Evolutionary conservation across 2,329 filamentous ascomycete species (phyloP).

Genomic region (Cordyceps pruinosa): DNA sequence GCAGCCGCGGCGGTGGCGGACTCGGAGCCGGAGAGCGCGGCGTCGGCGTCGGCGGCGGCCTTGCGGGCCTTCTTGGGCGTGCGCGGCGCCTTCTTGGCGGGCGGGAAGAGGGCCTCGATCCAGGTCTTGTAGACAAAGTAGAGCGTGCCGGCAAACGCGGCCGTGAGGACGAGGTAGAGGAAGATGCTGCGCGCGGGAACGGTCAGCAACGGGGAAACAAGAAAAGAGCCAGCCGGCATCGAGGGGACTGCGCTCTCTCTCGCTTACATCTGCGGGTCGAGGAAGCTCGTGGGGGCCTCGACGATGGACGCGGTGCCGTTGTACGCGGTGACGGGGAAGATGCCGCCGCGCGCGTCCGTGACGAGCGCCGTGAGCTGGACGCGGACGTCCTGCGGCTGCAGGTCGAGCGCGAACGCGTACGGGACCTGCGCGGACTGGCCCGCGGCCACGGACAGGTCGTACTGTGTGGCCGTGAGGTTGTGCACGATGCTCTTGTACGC

Average conservation of each 20-base stretch:
- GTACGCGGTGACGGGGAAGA: conserved; percentile 74
- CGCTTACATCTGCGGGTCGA: conserved; percentile 93
- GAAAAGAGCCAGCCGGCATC: neutral
- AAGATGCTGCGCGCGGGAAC: conserved; percentile 66
- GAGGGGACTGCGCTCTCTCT: neutral
- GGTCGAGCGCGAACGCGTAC: conserved; percentile 81
- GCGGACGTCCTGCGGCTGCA: conserved; percentile 84
- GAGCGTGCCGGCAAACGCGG: conserved; percentile 68
- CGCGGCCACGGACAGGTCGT: conserved; percentile 65
- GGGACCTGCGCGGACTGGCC: conserved; percentile 70
- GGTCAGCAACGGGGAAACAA: neutral
- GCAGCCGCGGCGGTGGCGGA: conserved; percentile 54
- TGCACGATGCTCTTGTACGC: conserved; percentile 59
- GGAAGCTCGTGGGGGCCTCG: conserved; percentile 82
- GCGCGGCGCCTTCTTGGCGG: conserved; percentile 64
- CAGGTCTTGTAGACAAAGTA: conserved; percentile 99
- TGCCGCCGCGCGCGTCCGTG: conserved; percentile 54
- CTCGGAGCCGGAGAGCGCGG: conserved; percentile 62
- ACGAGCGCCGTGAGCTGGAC: conserved; percentile 73
- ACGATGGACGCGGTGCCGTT: conserved; percentile 81
- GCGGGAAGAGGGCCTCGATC: conserved; percentile 92
- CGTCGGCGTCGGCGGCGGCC: conserved; percentile 54
- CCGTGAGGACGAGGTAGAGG: conserved; percentile 86
- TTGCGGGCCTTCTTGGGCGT: conserved; percentile 59
- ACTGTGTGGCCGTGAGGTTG: conserved; percentile 76